Evolutionary conservation across 2,329 filamentous ascomycete species (phyloP), one percentile per base, ranked within the genome.

Genomic region (Rhynchosporium graminicola): DNA sequence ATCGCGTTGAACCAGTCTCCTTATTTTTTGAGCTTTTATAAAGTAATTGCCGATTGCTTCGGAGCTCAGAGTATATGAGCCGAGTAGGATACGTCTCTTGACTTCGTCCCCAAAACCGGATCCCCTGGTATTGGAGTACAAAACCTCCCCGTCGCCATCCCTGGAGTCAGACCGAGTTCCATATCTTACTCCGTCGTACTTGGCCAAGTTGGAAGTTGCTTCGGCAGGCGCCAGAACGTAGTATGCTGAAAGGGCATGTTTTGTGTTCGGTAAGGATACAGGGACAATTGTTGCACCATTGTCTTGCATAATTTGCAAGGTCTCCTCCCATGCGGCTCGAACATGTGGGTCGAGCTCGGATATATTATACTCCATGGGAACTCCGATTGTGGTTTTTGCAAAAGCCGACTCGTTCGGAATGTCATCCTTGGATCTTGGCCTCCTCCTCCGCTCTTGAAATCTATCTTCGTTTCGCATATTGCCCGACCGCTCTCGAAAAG

Each of bases 41-140:
- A 99, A 99, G 76, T 98, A 97, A 74, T 98, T 99, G 75, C 97
- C 90, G 72, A 96, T 95, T 9, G 92, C 92, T 65, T 90, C 86
- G 0, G 94, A 93, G 76, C 91, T 96, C 58, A 99, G 82, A 46
- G 88, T 93, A 74, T 97, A 98, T 0, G 92, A 88, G 15, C 95
- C 95, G 0, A 99, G 83, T 8, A 99, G 77, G 63, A 99, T 96
- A 45, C 95, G 87, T 59, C 92, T 83, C 72, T 89, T 87, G 10
- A 97, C 94, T 76, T 99, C 95, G 6, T 83, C 79, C 6, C 95
- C 95, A 67, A 99, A 92, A 0, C 88, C 87, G 40, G 80, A 76
- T 13, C 87, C 89, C 61, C 95, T 85, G 0, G 90, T 92, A 46
- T 82, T 80, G 0, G 92, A 86, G 75, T 95, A 98, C 1, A 96